A percentile compares a stretch with the other conserved stretches of the same genome.
phyloP scores from a whole-genome alignment of 106 monocot genomes.

The Phalaenopsis equestris region DNA sequence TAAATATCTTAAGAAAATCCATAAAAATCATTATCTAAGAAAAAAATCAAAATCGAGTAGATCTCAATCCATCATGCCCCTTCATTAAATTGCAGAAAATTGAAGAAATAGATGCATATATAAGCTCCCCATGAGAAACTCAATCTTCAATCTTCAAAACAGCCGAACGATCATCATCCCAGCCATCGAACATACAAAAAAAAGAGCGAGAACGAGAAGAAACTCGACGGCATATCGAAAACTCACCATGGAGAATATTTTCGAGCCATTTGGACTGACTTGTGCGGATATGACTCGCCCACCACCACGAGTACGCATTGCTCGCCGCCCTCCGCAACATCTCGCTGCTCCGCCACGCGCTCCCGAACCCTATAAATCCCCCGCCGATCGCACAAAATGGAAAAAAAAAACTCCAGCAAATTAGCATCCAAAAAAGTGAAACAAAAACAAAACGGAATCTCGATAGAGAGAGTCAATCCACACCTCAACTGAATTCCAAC shows the following conservation, averaged over 20 bases:
- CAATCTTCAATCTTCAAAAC: background rate
- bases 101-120: background rate
- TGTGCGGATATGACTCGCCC: constrained; percentile 66
- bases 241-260: constrained; percentile 42
- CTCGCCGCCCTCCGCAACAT: constrained; percentile 65
- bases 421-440: background rate
- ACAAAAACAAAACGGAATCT: background rate
- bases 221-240: background rate
- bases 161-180: background rate
- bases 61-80: background rate
- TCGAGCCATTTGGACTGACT: constrained; percentile 76
- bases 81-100: background rate
- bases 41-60: too few relatives aligned
- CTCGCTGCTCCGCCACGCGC: background rate
- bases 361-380: constrained; percentile 1
- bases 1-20: too few relatives aligned
- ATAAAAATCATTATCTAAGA: too few relatives aligned
- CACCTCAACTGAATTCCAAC: constrained; percentile 6
- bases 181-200: background rate
- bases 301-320: constrained; percentile 76
- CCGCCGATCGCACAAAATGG: background rate
- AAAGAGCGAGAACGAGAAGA: background rate
- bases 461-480: background rate
- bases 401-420: background rate
- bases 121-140: background rate